Evolutionary conservation across 257 asterid species (phyloP).

Genomic region (Henckelia pumila): DNA sequence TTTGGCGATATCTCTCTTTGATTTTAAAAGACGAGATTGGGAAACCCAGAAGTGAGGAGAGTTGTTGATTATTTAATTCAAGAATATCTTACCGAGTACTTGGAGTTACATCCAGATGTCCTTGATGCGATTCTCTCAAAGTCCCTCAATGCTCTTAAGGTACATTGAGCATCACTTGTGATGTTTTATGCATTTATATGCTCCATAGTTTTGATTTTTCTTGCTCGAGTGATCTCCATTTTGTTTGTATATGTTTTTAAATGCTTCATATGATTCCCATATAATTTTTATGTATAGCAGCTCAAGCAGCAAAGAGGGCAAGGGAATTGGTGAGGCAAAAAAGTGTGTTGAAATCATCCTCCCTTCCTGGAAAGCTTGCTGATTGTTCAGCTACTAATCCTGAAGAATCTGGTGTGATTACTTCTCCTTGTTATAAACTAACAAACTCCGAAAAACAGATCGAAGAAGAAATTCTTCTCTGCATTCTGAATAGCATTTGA

Average conservation of each 20-base stretch:
- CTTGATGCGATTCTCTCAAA: conserved; percentile 82
- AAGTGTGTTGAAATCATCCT: conserved; percentile 76
- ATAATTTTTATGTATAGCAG: conserved; percentile 50
- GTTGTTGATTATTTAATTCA: conserved; percentile 75
- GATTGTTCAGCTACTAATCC: conserved; percentile 95
- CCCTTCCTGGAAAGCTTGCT: conserved; percentile 99
- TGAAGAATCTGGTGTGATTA: conserved; percentile 65
- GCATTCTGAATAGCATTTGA: background rate
- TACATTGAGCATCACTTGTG: conserved; percentile 23
- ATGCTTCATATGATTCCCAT: conserved; percentile 13
- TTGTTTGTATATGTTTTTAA: conserved; percentile 2
- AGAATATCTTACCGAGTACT: conserved; percentile 87
- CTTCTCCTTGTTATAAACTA: conserved; percentile 20
- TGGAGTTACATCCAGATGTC: conserved; percentile 96
- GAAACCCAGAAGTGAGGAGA: conserved; percentile 93
- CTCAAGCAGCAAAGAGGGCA: conserved; percentile 95
- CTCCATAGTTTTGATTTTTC: conserved; percentile 17
- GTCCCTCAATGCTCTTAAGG: conserved; percentile 96
- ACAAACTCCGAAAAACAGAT: conserved; percentile 9
- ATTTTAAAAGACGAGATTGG: conserved; percentile 77
- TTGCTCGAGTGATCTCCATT: conserved; percentile 1
- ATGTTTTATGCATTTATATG: conserved; percentile 20
- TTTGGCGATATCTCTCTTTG: conserved; percentile 4
- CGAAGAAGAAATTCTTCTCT: conserved; percentile 1
- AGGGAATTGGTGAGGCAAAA: conserved; percentile 94